Base-by-base conservation (phyloP, 176 grass and related monocot genomes). In the Avena sativa region DNA sequence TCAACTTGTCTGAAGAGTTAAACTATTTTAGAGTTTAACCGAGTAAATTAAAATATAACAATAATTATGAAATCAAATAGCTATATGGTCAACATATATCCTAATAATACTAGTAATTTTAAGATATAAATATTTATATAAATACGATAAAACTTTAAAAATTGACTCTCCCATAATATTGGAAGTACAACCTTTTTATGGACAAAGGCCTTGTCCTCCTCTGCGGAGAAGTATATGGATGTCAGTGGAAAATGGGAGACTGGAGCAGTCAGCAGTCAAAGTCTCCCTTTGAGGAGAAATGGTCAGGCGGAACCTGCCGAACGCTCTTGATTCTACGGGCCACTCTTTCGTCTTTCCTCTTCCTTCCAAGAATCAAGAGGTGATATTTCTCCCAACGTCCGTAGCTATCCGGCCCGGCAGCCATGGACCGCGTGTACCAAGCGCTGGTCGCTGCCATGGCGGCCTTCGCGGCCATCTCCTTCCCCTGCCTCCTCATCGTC, bases 351-450 rank as follows among this genome's bases (percentile, higher is more conserved):
- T 72, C 64, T 15, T 12, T 12, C 13, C n/a, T 16, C 49, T 5
- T 28, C 51, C 52, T 30, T 64, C 19, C 19, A 72, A 38, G 12
- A 59, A 26, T 49, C 64, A 30, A 53, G 8, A 12, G 17, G 51
- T 5, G 30, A 38, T 75, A 62, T 65, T 16, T 15, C 25, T 38
- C 69, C 20, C 20, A 17, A 15, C 9, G n/a, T 15, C 30, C 48
- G 47, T 9, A 49, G 40, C 8, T 58, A 30, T 43, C 16, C 12
- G 15, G 82, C 56, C 30, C 9, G 5, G 30, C 25, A 59, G 60
- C 84, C 55, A 98, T 98, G 95, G 91, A 91, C 5, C 15, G 1
- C 12, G 25, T 70, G 2, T 2, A 92, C 34, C 19, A 88, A 61
- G 91, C 78, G 4, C 40, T 98, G 17, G 6, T 92, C 75, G 64